Evolutionary conservation across 495 filamentous ascomycete genomes (phyloP).

Genomic region (Trichoderma virens): DNA sequence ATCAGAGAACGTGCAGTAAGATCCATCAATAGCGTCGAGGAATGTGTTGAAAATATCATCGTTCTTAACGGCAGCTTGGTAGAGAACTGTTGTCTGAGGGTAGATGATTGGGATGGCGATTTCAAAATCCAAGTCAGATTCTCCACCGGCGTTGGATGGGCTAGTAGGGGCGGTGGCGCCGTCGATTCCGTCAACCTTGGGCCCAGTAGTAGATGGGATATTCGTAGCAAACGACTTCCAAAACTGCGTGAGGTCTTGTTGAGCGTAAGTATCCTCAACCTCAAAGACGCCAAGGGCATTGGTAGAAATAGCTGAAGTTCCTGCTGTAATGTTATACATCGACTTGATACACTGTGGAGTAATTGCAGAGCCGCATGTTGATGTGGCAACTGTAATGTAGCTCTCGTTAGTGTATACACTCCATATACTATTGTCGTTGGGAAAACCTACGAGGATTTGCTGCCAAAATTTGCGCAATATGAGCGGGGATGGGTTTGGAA

Average conservation of each 20-base stretch:
- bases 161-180: conserved; percentile 21
- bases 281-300: background rate
- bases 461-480: background rate
- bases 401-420: background rate
- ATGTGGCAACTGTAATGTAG: background rate
- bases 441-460: background rate
- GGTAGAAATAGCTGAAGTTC: background rate
- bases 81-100: conserved; percentile 52
- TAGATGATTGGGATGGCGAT: conserved; percentile 38
- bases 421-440: background rate
- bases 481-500: background rate
- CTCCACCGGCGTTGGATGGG: conserved; percentile 15
- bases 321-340: conserved; percentile 1
- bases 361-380: background rate
- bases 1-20: conserved; percentile 46
- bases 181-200: conserved; percentile 7
- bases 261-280: background rate
- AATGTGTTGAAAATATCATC: conserved; percentile 24
- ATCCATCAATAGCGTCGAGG: conserved; percentile 47
- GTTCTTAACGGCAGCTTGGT: conserved; percentile 30
- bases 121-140: conserved; percentile 30
- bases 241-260: background rate
- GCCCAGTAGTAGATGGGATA: background rate
- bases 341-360: background rate
- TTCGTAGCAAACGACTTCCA: background rate